Percentiles rank a stretch among this genome's conserved stretches.
These are phyloP conservation scores for Pythium rishiriense DNA, from an alignment of 352 stramenopile species.

Conservation along the genomic window DNA sequence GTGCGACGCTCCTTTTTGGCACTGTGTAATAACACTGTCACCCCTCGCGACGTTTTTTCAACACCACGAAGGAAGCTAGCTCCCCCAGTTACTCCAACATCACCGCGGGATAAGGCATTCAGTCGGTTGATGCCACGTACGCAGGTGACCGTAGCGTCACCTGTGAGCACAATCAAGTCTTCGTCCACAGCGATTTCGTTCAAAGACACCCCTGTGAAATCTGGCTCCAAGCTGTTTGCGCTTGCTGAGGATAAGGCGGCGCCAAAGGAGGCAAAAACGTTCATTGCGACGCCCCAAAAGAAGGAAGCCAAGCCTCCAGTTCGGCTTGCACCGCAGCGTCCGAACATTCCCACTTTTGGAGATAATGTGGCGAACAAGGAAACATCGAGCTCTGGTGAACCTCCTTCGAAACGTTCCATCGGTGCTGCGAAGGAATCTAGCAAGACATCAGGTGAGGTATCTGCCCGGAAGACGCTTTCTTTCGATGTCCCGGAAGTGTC, in stretches of 20 bases:
- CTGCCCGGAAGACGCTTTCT: conserved; percentile 21
- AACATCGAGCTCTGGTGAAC: conserved; percentile 4
- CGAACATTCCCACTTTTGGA: conserved; percentile 33
- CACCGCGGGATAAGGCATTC: conserved; percentile 46
- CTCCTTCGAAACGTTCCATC: conserved; percentile 7
- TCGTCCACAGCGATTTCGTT: conserved; percentile 49
- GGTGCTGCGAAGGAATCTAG: conserved; percentile 6
- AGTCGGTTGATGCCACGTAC: conserved; percentile 74
- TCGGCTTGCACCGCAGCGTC: conserved; percentile 42
- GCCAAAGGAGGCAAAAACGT: conserved; percentile 47
- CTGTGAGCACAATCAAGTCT: conserved; percentile 51
- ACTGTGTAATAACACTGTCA: conserved; percentile 65
- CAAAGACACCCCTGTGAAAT: conserved; percentile 55
- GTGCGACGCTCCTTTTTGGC: conserved; percentile 53
- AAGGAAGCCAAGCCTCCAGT: conserved; percentile 32
- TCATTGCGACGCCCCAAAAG: conserved; percentile 49
- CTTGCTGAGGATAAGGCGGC: conserved; percentile 57
- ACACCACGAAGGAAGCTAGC: conserved; percentile 39
- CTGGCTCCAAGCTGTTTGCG: conserved; percentile 57
- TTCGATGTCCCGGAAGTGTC: conserved; percentile 16
- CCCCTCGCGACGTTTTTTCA: conserved; percentile 52
- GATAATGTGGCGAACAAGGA: not conserved
- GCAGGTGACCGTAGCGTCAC: conserved; percentile 67
- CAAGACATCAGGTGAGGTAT: conserved; percentile 9
- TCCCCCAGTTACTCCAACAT: conserved; percentile 23